These are phyloP conservation scores for Gigaspora rosea DNA, from an alignment of 192 early-diverging fungal species.

Conservation along the genomic window DNA sequence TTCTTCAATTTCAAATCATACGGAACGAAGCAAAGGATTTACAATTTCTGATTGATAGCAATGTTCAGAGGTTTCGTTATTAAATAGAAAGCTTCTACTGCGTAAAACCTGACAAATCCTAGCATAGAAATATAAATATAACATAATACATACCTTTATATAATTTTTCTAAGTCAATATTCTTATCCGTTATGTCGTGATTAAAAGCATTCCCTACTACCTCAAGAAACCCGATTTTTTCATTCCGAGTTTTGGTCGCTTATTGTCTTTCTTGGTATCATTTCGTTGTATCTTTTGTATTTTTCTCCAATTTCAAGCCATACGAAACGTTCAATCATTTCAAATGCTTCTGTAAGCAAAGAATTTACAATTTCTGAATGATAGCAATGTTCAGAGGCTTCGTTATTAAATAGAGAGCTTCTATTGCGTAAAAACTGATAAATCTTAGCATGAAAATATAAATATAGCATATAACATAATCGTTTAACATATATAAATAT, in stretches of 20 bases:
- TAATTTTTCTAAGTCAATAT: too few species aligned
- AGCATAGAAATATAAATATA: conserved; percentile 27
- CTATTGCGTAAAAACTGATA: conserved; percentile 22
- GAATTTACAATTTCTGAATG: conserved; percentile 18
- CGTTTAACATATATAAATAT: not conserved
- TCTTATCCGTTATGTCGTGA: too few species aligned
- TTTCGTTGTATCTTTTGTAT: not conserved
- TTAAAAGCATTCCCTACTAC: too few species aligned
- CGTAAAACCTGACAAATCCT: conserved; percentile 20
- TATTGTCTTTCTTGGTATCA: too few species aligned
- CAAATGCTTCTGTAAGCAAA: conserved; percentile 12
- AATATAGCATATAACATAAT: conserved; percentile 27
- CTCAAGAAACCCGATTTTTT: too few species aligned
- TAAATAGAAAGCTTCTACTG: conserved; percentile 21
- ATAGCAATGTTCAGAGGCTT: conserved; percentile 18
- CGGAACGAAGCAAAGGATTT: conserved; percentile 26
- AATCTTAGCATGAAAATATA: conserved; percentile 22
- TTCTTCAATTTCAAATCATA: conserved; percentile 24
- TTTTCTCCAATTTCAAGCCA: conserved; percentile 26
- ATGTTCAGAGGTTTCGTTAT: conserved; percentile 15
- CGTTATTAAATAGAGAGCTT: conserved; percentile 22
- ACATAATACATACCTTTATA: not conserved
- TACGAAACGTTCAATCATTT: conserved; percentile 28
- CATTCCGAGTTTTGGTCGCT: too few species aligned
- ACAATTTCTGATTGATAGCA: conserved; percentile 21